Base-by-base conservation (phyloP, 139 green algal species). In the Mychonastes homosphaera region DNA sequence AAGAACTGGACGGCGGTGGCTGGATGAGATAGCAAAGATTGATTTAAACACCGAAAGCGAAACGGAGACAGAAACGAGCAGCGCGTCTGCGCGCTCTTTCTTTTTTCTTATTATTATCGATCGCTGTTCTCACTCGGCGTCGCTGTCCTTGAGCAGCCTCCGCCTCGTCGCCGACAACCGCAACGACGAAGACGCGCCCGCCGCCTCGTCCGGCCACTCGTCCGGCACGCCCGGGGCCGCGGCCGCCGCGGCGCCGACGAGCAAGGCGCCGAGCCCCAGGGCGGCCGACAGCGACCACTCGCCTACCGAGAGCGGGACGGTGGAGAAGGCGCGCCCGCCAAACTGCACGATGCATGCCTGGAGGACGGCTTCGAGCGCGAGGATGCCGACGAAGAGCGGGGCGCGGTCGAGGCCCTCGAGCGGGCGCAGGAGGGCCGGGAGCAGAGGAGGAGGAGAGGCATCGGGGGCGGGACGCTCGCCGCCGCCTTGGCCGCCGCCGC, bases 1-100 rank as follows among this genome's bases (percentile, higher is more conserved):
- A 93, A 93, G 46, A 90, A 92, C 50, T 93, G 82, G 78, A 46
- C n/a, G n/a, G n/a, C n/a, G n/a, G n/a, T n/a, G n/a, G n/a, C n/a
- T n/a, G n/a, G n/a, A n/a, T n/a, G n/a, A n/a, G n/a, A n/a, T n/a
- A n/a, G n/a, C n/a, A n/a, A n/a, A n/a, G n/a, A n/a, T n/a, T n/a
- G n/a, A n/a, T n/a, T n/a, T n/a, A n/a, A n/a, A n/a, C n/a, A n/a
- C n/a, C n/a, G n/a, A n/a, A n/a, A n/a, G n/a, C n/a, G n/a, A n/a
- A n/a, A n/a, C n/a, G n/a, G n/a, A n/a, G n/a, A n/a, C n/a, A n/a
- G n/a, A n/a, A n/a, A n/a, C n/a, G n/a, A n/a, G n/a, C n/a, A n/a
- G n/a, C n/a, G n/a, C n/a, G n/a, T n/a, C n/a, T n/a, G n/a, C n/a
- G n/a, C n/a, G n/a, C n/a, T n/a, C n/a, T n/a, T n/a, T n/a, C n/a